Base-by-base conservation (phyloP, 1,284 basidiomycete genomes). In the Ganoderma lingzhi region DNA sequence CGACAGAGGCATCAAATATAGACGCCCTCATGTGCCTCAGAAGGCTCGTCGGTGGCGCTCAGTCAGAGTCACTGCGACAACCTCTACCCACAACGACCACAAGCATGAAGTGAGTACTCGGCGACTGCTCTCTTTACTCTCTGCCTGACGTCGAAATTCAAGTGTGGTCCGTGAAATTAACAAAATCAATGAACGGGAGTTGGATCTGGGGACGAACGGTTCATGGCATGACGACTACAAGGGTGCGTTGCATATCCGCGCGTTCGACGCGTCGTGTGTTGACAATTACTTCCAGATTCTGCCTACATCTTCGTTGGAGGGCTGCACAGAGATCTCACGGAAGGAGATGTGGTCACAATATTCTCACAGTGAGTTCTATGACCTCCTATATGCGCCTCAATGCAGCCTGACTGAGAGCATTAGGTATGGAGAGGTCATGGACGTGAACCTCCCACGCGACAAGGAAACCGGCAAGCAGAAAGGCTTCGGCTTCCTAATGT, bases 181-280 rank as follows among this genome's bases (percentile, higher is more conserved):
- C 78, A 89, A 92, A 79, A 97, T 99, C 75, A 99, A 99, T 79
- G 91, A 97, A 76, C 87, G 87, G 12, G 97, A 99, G 81, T 89
- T 99, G n/a, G 91, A 95, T 63, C 85, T 96, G 14, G 96, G 94
- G 14, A 78, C 84, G 42, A 84, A 84, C 56, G 90, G 90, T 61
- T 97, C 95, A 64, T 99, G 97, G 97, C 97, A 99, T 78, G 96
- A 99, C 77, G 94, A 98, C 77, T 98, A 96, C 84, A 96, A 93
- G 80, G 91, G 92, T 90, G 66, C 61, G 85, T 78, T 14, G 28
- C 37, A 41, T 44, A 41, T 12, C 37, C 32, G 37, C 17, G 28
- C 53, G 45, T 17, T 56, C 35, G 35, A 55, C 17, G 62, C 39
- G 53, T 62, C n/a, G 23, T 55, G 6, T 45, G n/a, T 17, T 74